A percentile compares a stretch with the other conserved stretches of the same genome.
phyloP scores from a whole-genome alignment of 1,139 yeast genomes.

The Saccharomyces hybrid region DNA sequence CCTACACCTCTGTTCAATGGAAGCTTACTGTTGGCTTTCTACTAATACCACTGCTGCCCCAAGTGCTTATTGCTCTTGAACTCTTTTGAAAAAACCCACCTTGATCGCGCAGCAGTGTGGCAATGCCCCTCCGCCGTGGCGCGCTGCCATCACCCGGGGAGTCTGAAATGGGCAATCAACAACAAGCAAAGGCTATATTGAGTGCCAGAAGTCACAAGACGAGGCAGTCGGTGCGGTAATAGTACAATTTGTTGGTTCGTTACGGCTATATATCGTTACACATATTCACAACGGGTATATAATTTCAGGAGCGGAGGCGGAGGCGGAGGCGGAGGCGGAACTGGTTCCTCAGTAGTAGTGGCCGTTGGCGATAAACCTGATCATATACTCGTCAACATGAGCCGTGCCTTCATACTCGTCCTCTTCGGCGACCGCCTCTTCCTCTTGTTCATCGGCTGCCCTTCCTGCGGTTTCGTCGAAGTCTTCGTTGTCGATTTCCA shows the following conservation, averaged over 20 bases:
- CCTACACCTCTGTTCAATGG: background rate
- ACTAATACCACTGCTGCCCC: background rate
- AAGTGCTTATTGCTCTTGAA: background rate
- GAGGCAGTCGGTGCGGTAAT: background rate
- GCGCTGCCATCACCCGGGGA: background rate
- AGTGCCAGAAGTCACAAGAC: background rate
- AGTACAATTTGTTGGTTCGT: background rate
- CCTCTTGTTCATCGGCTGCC: slow-evolving; percentile 20
- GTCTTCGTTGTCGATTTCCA: slow-evolving; percentile 77
- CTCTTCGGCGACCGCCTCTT: slow-evolving; percentile 3
- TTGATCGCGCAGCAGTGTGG: slow-evolving; percentile 1
- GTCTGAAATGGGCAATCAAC: background rate
- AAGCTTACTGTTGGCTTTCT: background rate
- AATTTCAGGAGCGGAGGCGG: background rate
- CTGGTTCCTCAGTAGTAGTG: slow-evolving; percentile 38
- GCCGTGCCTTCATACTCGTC: slow-evolving; percentile 75
- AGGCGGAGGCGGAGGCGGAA: background rate
- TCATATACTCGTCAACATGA: slow-evolving; percentile 95
- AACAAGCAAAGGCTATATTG: background rate
- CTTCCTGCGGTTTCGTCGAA: slow-evolving; percentile 43
- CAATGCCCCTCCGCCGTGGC: background rate
- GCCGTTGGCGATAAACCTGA: slow-evolving; percentile 80
- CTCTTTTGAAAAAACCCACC: background rate
- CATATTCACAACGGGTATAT: background rate
- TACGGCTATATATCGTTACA: background rate